Evolutionary conservation across 1,284 basidiomycete genomes (phyloP).

Genomic region (Rhizoctonia solani): DNA sequence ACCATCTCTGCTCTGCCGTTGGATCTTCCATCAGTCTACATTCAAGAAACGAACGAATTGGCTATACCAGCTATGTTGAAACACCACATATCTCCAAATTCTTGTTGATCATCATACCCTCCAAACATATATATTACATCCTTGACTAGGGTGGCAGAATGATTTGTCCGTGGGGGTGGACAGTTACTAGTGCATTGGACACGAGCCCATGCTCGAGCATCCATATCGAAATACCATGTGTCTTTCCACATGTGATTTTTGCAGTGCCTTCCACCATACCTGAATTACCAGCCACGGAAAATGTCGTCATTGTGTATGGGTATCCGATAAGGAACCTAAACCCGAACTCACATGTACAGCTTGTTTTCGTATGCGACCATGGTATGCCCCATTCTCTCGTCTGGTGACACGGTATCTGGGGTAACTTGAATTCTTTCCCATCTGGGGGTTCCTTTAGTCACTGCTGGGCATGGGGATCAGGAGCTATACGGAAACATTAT

Average conservation of each 20-base stretch:
- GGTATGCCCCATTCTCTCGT: constrained; percentile 90
- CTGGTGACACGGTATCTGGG: constrained; percentile 66
- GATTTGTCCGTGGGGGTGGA: constrained; percentile 94
- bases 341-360: constrained; percentile 83
- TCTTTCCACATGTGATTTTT: constrained; percentile 99
- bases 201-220: constrained; percentile 85
- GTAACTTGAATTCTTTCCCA: constrained; percentile 82
- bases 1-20: constrained; percentile 76
- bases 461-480: constrained; percentile 50
- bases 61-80: constrained; percentile 98
- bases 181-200: constrained; percentile 97
- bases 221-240: constrained; percentile 94
- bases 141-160: constrained; percentile 94
- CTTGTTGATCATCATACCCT: constrained; percentile 95
- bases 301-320: too few species aligned
- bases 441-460: constrained; percentile 52
- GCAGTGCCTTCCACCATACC: constrained; percentile 96
- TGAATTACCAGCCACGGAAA: too few species aligned
- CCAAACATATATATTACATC: constrained; percentile 99
- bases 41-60: too few species aligned
- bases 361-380: constrained; percentile 85
- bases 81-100: constrained; percentile 91
- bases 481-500: background rate
- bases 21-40: background rate
- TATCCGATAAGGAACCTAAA: too few species aligned